phyloP scores from a whole-genome alignment of 331 rosid genomes.

The Acacia pycnantha region DNA sequence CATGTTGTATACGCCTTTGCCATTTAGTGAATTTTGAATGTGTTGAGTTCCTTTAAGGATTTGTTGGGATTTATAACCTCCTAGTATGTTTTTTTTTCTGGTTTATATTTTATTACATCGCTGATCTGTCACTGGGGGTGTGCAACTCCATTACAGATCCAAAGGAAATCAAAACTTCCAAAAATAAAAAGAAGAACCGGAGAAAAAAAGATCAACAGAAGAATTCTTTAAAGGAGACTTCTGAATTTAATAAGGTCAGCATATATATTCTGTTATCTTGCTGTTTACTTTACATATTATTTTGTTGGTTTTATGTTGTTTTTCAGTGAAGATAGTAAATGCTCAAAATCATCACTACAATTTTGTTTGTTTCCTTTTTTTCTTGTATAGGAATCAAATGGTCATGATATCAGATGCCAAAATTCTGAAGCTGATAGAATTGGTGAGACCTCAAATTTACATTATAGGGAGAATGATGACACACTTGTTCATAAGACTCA shows the following conservation, averaged over 20 bases:
- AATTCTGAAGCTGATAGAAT: slow-evolving; percentile 50
- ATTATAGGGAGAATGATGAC: slow-evolving; percentile 29
- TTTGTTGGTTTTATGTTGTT: slow-evolving; percentile 16
- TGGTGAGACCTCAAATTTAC: slow-evolving; percentile 58
- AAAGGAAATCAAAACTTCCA: slow-evolving; percentile 65
- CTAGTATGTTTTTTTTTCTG: neutral
- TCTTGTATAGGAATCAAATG: slow-evolving; percentile 59
- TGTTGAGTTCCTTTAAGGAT: neutral
- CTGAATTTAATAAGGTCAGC: slow-evolving; percentile 52
- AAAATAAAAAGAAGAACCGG: slow-evolving; percentile 87
- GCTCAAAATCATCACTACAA: slow-evolving; percentile 7
- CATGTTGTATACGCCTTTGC: slow-evolving; percentile 7
- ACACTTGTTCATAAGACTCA: slow-evolving; percentile 44
- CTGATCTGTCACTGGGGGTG: slow-evolving; percentile 34
- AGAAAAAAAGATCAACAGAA: slow-evolving; percentile 77
- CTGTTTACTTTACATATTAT: slow-evolving; percentile 6
- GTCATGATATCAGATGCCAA: slow-evolving; percentile 46
- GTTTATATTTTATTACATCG: slow-evolving; percentile 21
- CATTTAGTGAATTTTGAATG: slow-evolving; percentile 7
- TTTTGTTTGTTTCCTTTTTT: slow-evolving; percentile 1
- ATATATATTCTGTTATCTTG: neutral
- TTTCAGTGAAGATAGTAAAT: neutral
- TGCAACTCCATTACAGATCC: slow-evolving; percentile 57
- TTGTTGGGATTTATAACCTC: slow-evolving; percentile 15
- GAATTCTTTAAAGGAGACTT: slow-evolving; percentile 49